Conservation (phyloP, 306 rosid genomes). For the Mimosa pudica region DNA sequence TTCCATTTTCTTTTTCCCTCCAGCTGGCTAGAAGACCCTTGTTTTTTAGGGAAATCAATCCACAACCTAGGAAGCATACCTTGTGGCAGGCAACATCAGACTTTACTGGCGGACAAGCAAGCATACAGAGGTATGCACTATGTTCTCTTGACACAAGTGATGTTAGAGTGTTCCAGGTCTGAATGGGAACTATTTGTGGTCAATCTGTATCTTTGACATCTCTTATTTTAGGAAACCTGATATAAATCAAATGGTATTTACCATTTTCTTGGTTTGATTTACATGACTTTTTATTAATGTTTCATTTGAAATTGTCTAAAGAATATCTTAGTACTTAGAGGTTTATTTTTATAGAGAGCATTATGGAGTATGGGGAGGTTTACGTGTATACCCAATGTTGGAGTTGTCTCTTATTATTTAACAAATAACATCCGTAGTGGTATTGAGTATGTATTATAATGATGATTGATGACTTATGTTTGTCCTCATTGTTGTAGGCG, state of each 20-base stretch:
- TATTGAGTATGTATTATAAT: neutral
- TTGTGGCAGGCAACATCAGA: slow-evolving; percentile 88
- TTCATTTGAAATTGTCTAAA: neutral
- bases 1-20: slow-evolving; percentile 33
- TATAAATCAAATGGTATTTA: neutral
- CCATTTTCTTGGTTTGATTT: neutral
- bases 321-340: neutral
- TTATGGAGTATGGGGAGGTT: neutral
- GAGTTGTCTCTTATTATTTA: neutral
- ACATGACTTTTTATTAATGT: neutral
- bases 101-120: slow-evolving; percentile 81
- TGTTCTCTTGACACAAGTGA: neutral
- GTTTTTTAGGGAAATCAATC: slow-evolving; percentile 85
- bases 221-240: neutral
- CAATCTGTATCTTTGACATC: neutral
- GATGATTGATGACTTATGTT: neutral
- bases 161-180: too few species aligned
- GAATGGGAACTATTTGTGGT: neutral
- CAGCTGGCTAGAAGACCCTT: slow-evolving; percentile 82
- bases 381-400: neutral
- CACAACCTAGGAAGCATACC: slow-evolving; percentile 91
- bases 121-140: slow-evolving; percentile 54
- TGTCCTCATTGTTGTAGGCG: slow-evolving; percentile 49
- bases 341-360: neutral
- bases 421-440: neutral